Base-by-base conservation (phyloP, 2,329 filamentous ascomycete species). In the Bipolaris oryzae region DNA sequence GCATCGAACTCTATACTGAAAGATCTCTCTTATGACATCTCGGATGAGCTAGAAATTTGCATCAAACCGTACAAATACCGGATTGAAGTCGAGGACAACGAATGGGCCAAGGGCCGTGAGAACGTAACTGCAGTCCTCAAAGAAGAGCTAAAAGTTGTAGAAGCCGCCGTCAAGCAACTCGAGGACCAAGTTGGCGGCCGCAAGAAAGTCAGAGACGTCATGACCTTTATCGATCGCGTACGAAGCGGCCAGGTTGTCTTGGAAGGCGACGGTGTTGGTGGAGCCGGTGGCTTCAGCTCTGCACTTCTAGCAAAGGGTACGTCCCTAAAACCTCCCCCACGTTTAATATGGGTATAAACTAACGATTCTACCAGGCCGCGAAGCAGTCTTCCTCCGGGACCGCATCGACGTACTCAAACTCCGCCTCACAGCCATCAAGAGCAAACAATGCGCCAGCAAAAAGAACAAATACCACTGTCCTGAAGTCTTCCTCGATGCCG, bases 61-160 rank as follows among this genome's bases (percentile, higher is more conserved):
- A 96, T 99, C 78, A 99, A 99, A 77, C 95, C 96, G 0, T 99
- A 94, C 81, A 99, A 99, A 74, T 98, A 94, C 66, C 92, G 97
- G 61, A 96, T 99, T 56, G 95, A 99, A 68, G 88, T 99, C 42
- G 92, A 96, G 70, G 90, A 93, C 37, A 83, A 87, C 7, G 96
- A 99, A 74, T 99, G 95, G 95, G 76, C 82, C 3, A 87, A 90
- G 58, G 93, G 92, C 0, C 84, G 94, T 49, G 92, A 96, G 43
- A 95, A 96, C 66, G 89, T 94, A 1, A 84, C 87, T 37, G 84
- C 82, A 7, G 87, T 95, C 1, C 79, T 99, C n/a, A 96, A 96
- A 76, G 88, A 89, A 48, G 95, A 99, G 74, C 82, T 99, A 3
- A 84, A 86, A 55, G 91, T 92, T 21, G 96, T 92, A 66, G 93